Percentiles rank a stretch among this genome's conserved stretches.
These are phyloP conservation scores for Helianthus tuberosus DNA, from an alignment of 129 eudicot species.

Conservation along the genomic window DNA sequence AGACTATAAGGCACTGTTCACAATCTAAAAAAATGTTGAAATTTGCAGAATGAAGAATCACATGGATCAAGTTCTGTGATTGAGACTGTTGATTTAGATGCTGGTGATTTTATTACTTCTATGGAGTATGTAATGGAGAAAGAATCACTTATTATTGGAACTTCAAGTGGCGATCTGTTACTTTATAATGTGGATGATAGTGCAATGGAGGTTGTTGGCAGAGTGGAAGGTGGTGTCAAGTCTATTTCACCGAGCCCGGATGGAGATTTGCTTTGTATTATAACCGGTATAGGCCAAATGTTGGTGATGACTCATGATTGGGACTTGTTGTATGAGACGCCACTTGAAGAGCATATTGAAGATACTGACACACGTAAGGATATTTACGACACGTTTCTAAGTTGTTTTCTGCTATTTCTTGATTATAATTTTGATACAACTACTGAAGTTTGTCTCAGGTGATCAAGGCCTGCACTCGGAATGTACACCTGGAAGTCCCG, in stretches of 20 bases:
- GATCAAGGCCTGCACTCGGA: conserved; percentile 33
- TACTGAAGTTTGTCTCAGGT: conserved; percentile 47
- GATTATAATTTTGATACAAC: conserved; percentile 23
- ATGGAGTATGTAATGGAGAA: conserved; percentile 96
- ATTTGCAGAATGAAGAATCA: conserved; percentile 53
- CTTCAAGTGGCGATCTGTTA: conserved; percentile 72
- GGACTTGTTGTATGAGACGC: conserved; percentile 87
- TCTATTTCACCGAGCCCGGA: conserved; percentile 93
- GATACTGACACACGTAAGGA: conserved; percentile 80
- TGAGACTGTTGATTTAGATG: conserved; percentile 68
- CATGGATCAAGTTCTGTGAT: conserved; percentile 37
- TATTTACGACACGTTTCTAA: conserved; percentile 19
- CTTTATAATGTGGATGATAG: conserved; percentile 66
- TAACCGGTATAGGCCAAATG: conserved; percentile 85
- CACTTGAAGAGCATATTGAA: conserved; percentile 70
- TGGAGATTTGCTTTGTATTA: conserved; percentile 87
- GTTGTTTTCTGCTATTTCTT: conserved; percentile 10
- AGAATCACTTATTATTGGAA: conserved; percentile 85
- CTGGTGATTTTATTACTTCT: conserved; percentile 74
- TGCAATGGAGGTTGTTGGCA: conserved; percentile 75
- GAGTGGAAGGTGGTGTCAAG: conserved; percentile 93
- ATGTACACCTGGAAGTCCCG: conserved; percentile 44
- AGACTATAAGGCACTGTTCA: background rate
- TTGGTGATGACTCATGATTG: conserved; percentile 94
- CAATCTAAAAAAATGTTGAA: background rate